These are phyloP conservation scores for Termitomyces sp. DNA, from an alignment of 768 basidiomycete species.

Conservation along the genomic window DNA sequence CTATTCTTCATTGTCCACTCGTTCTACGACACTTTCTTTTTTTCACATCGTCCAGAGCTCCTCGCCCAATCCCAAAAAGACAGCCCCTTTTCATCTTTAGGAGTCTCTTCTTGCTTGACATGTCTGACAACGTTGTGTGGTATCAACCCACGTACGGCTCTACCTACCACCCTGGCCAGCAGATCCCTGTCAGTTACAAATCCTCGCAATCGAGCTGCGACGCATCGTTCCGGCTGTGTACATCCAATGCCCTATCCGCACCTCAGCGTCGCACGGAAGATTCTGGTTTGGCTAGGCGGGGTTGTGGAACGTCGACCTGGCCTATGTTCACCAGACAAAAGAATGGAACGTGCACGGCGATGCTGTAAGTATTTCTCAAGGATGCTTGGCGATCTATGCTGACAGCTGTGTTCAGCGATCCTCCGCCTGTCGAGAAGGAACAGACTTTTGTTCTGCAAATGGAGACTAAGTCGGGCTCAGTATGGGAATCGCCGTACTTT, in stretches of 20 bases:
- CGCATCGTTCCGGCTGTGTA: constrained; percentile 18
- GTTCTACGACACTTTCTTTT: background rate
- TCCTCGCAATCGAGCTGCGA: constrained; percentile 6
- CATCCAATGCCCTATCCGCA: background rate
- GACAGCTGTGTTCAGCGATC: constrained; percentile 1
- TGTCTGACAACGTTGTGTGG: constrained; percentile 9
- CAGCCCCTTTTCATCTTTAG: background rate
- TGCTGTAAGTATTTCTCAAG: constrained; percentile 18
- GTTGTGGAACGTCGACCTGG: constrained; percentile 20
- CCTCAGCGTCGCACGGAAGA: constrained; percentile 1
- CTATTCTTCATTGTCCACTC: background rate
- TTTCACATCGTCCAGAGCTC: background rate
- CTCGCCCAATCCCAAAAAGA: background rate
- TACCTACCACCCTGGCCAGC: constrained; percentile 14
- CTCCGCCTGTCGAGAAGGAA: background rate
- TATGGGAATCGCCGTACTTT: constrained; percentile 22
- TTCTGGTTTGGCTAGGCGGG: background rate
- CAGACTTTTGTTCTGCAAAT: constrained; percentile 11
- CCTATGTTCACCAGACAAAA: constrained; percentile 15
- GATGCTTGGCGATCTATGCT: background rate
- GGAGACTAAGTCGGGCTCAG: constrained; percentile 21
- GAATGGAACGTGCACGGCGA: constrained; percentile 17
- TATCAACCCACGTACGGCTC: constrained; percentile 8
- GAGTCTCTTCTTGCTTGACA: background rate
- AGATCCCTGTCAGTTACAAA: constrained; percentile 17